Percentiles rank a stretch among this genome's conserved stretches.
These are phyloP conservation scores for Talaromyces sp. DNA, from an alignment of 2,329 filamentous ascomycete species.

Conservation along the genomic window DNA sequence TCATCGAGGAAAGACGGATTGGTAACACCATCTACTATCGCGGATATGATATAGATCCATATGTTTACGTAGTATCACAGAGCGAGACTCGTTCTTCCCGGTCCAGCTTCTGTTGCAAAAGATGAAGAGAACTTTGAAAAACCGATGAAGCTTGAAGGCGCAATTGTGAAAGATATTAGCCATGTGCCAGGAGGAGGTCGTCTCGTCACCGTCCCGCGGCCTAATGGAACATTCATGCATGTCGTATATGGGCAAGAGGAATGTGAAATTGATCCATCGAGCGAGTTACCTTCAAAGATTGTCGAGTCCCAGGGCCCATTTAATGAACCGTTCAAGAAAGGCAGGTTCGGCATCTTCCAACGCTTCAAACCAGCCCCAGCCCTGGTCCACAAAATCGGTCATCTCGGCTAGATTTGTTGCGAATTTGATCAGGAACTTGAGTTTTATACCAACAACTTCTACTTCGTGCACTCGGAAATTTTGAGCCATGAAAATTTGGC, in stretches of 20 bases:
- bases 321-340: constrained; percentile 23
- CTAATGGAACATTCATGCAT: constrained; percentile 58
- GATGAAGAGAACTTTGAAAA: constrained; percentile 54
- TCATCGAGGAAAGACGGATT: constrained; percentile 24
- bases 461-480: constrained; percentile 41
- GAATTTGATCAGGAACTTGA: constrained; percentile 33
- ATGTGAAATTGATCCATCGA: constrained; percentile 34
- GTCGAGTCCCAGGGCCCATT: constrained; percentile 19
- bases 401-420: constrained; percentile 36
- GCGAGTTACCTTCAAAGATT: constrained; percentile 16
- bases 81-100: constrained; percentile 50
- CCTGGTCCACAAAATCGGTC: constrained; percentile 38
- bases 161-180: constrained; percentile 51
- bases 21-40: constrained; percentile 55
- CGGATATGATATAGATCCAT: constrained; percentile 60
- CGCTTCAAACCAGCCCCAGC: constrained; percentile 32
- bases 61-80: constrained; percentile 57
- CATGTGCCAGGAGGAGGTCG: constrained; percentile 23
- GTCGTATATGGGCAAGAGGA: constrained; percentile 54
- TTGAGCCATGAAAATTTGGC: constrained; percentile 29
- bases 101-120: constrained; percentile 58
- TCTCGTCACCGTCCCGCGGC: constrained; percentile 32
- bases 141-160: constrained; percentile 48
- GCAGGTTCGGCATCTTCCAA: constrained; percentile 29
- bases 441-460: constrained; percentile 44